A percentile compares a stretch with the other conserved stretches of the same genome.
phyloP scores from a whole-genome alignment of 2,329 filamentous ascomycete genomes.

The Aureobasidium subglaciale region DNA sequence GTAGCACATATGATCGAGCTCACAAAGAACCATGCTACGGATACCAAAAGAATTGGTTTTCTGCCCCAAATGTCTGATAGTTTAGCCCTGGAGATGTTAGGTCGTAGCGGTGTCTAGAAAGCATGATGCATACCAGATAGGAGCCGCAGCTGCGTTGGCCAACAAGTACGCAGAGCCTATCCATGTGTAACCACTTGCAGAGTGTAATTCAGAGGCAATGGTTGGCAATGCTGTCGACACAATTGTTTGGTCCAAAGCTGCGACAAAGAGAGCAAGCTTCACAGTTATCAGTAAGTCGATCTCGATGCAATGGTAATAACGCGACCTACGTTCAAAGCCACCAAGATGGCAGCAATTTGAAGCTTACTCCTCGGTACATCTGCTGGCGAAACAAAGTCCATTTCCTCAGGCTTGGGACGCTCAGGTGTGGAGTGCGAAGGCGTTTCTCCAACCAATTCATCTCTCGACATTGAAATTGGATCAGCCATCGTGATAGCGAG shows the following conservation, averaged over 20 bases:
- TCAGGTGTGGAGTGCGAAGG: not conserved
- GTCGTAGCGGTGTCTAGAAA: not conserved
- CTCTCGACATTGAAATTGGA: not conserved
- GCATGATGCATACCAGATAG: conserved; percentile 18
- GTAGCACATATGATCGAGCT: conserved; percentile 46
- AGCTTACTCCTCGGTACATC: conserved; percentile 27
- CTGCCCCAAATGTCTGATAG: conserved; percentile 52
- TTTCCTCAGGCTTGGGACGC: not conserved
- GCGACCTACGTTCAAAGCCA: not conserved
- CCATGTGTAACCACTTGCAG: conserved; percentile 67
- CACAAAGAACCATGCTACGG: conserved; percentile 43
- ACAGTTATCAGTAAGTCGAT: not conserved
- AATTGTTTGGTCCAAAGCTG: conserved; percentile 27
- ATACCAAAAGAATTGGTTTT: conserved; percentile 45
- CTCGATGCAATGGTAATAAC: too few species aligned
- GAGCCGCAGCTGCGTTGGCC: conserved; percentile 20
- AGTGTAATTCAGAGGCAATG: conserved; percentile 54
- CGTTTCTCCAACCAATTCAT: not conserved
- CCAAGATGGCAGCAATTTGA: not conserved
- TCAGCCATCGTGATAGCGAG: not conserved
- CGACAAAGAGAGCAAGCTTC: conserved; percentile 11
- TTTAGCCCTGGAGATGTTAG: conserved; percentile 37
- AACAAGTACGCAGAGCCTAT: conserved; percentile 49
- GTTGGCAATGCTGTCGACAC: conserved; percentile 19
- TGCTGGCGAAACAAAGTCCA: conserved; percentile 4